Base-by-base conservation (phyloP, 805 yeast species). In the Kodamaea restingae region DNA sequence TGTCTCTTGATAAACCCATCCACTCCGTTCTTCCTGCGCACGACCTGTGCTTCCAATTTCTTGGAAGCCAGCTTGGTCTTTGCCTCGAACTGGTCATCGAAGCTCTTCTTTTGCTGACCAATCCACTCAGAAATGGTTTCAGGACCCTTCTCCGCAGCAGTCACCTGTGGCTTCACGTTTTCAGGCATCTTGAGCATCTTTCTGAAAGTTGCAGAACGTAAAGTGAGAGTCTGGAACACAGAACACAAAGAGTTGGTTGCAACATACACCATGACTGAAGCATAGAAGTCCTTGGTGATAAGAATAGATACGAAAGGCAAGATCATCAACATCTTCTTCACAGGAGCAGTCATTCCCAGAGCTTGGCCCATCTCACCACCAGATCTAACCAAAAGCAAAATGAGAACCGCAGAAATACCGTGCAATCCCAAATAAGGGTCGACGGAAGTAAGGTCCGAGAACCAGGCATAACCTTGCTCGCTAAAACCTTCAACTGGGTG, bases 341-440 rank as follows among this genome's bases (percentile, higher is more conserved):
- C 54, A 30, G 72, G 73, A 1, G 87, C 84, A 44, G 76, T 67
- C 63, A 84, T 70, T 38, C 71, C 73, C 38, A 74, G 78, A 25
- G 85, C 81, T 14, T 41, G 46, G 37, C 96, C 97, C 9, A 93
- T 84, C 58, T 91, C 97, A 49, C 96, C 96, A 44, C 97, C 98
- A 32, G 80, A 65, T 58, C 80, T 78, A 60, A 91, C 80, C 51
- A 91, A 82, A 1, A 78, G 71, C 39, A 85, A 75, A 44, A 88
- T 84, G 18, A 83, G 72, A 18, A 78, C 73, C 8, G 96, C 96
- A 11, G 98, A 80, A 31, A 88, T 63, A 32, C 83, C 61, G 56
- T 90, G 98, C 46, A 91, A 70, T 3, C 96, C 97, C 40, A 86
- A 66, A 63, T 86, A 93, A 2, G 98, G 97, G 60, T 93, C 98